phyloP scores from a whole-genome alignment of 225 moss, liverwort and hornwort genomes.

The Bryoerythrophyllum caledonicum region DNA sequence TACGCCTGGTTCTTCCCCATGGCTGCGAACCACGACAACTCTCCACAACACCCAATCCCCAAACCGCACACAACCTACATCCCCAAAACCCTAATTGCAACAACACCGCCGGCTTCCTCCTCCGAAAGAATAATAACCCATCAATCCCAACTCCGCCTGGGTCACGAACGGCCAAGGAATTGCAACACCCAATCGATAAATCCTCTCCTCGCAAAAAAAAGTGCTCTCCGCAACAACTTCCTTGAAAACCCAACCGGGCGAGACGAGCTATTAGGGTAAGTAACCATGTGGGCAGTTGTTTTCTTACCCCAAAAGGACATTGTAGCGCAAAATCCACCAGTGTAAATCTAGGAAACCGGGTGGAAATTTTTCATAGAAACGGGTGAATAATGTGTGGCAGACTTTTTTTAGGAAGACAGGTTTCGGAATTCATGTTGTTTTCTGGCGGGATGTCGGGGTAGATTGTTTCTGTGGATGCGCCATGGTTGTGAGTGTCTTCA shows the following conservation, averaged over 20 bases:
- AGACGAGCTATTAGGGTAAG: slow-evolving; percentile 15
- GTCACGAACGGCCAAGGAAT: neutral
- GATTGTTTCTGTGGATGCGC: neutral
- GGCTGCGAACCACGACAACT: slow-evolving; percentile 24
- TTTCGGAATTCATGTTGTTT: neutral
- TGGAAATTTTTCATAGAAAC: neutral
- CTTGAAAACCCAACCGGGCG: slow-evolving; percentile 6
- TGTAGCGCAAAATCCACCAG: neutral
- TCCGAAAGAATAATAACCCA: neutral
- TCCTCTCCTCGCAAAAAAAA: neutral
- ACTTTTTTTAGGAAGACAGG: too few relatives aligned
- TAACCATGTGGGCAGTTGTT: neutral
- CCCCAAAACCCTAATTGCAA: neutral
- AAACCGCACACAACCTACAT: slow-evolving; percentile 4
- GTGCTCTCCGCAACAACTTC: neutral
- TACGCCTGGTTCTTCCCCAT: slow-evolving; percentile 99
- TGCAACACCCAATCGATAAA: neutral
- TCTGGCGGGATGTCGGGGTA: neutral
- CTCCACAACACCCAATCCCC: neutral
- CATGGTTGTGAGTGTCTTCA: slow-evolving; percentile 1
- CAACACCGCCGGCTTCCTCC: neutral
- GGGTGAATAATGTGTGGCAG: too few relatives aligned
- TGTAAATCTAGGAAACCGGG: neutral
- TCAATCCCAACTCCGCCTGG: neutral
- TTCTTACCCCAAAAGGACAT: neutral